Percentiles rank a stretch among this genome's conserved stretches.
phyloP scores from a whole-genome alignment of 2,329 filamentous ascomycete genomes.

The Thelonectria rubi region DNA sequence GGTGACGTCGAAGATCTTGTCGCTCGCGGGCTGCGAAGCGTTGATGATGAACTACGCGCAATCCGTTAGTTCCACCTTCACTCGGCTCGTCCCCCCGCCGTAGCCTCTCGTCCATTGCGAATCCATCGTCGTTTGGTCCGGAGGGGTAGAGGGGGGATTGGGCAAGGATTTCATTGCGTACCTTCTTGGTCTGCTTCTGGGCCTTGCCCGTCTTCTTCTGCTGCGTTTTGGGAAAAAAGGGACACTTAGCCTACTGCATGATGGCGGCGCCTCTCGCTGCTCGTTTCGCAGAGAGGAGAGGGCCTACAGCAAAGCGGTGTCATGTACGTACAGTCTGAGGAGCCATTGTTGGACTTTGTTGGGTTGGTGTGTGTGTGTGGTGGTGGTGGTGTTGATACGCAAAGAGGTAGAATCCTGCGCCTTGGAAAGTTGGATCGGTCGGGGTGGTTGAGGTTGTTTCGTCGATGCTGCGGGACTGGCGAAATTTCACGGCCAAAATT shows the following conservation, averaged over 20 bases:
- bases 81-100: not conserved
- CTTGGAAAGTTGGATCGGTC: slow-evolving; percentile 39
- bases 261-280: slow-evolving; percentile 32
- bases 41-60: slow-evolving; percentile 91
- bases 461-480: slow-evolving; percentile 20
- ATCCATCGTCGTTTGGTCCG: slow-evolving; percentile 4
- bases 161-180: slow-evolving; percentile 49
- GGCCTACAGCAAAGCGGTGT: slow-evolving; percentile 94
- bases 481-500: slow-evolving; percentile 34
- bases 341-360: slow-evolving; percentile 73
- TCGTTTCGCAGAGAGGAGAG: slow-evolving; percentile 28
- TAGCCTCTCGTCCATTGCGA: slow-evolving; percentile 5
- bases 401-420: slow-evolving; percentile 87
- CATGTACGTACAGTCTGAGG: slow-evolving; percentile 84
- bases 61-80: slow-evolving; percentile 27
- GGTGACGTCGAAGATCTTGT: slow-evolving; percentile 99
- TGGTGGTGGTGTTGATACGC: slow-evolving; percentile 54
- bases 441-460: slow-evolving; percentile 20
- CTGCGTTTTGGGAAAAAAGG: slow-evolving; percentile 58
- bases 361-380: slow-evolving; percentile 28
- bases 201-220: slow-evolving; percentile 74
- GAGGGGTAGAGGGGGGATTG: not conserved
- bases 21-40: slow-evolving; percentile 94
- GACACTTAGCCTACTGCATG: slow-evolving; percentile 96
- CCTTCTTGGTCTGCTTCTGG: slow-evolving; percentile 90